Evolutionary conservation across 2,329 filamentous ascomycete species (phyloP).

Genomic region (Raffaelea albimanens): DNA sequence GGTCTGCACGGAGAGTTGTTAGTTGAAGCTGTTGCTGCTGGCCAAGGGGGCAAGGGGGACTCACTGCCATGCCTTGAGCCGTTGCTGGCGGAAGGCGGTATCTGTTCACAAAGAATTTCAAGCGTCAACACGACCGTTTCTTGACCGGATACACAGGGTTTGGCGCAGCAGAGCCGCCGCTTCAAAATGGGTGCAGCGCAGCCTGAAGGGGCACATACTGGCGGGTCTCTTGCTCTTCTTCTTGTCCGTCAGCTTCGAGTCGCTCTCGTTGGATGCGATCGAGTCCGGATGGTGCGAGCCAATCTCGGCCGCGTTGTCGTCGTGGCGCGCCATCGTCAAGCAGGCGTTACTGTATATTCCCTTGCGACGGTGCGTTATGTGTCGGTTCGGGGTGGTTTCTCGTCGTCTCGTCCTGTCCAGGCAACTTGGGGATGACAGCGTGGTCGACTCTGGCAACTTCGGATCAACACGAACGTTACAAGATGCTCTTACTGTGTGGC

Average conservation of each 20-base stretch:
- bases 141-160: too few species aligned
- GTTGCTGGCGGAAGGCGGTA: slow-evolving; percentile 93
- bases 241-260: slow-evolving; percentile 53
- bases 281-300: slow-evolving; percentile 36
- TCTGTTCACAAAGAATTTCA: slow-evolving; percentile 40
- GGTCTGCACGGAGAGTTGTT: slow-evolving; percentile 44
- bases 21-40: too few species aligned
- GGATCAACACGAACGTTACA: neutral
- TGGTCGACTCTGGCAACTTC: neutral
- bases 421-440: neutral
- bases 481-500: neutral
- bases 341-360: too few species aligned
- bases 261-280: slow-evolving; percentile 44
- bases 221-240: slow-evolving; percentile 86
- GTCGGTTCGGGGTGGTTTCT: too few species aligned
- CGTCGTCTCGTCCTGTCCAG: too few species aligned
- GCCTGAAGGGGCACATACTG: slow-evolving; percentile 63
- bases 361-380: too few species aligned
- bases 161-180: too few species aligned
- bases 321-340: slow-evolving; percentile 27
- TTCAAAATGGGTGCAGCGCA: too few species aligned
- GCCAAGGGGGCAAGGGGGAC: too few species aligned
- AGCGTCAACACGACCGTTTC: slow-evolving; percentile 1
- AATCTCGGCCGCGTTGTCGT: slow-evolving; percentile 21
- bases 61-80: slow-evolving; percentile 97